A percentile compares a stretch with the other conserved stretches of the same genome.
Evolutionary conservation across 176 grass and related monocot species (phyloP).

Genomic region (bread wheat (Triticum aestivum)): IWGSC_CS_RefSeq_v2.1 NC_057811.1:14120139-14120638

Average conservation of each 20-base stretch:
- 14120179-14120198: constrained; percentile 75
- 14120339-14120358: background rate
- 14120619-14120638: background rate
- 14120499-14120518: background rate
- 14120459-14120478: background rate
- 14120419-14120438: constrained; percentile 46
- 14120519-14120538: background rate
- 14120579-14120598: background rate
- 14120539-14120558: background rate
- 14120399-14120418: constrained; percentile 91
- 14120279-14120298: constrained; percentile 72
- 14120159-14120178: constrained; percentile 80
- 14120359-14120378: background rate
- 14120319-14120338: background rate
- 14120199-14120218: constrained; percentile 89
- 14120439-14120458: background rate
- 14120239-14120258: constrained; percentile 71
- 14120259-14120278: constrained; percentile 80
- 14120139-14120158: constrained; percentile 77
- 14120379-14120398: constrained; percentile 47
- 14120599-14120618: background rate
- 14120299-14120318: constrained; percentile 83
- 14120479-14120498: background rate
- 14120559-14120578: background rate
- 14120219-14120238: constrained; percentile 75